Conservation (phyloP, 2,329 filamentous ascomycete species). For the Arthrinium phaeospermum region DNA sequence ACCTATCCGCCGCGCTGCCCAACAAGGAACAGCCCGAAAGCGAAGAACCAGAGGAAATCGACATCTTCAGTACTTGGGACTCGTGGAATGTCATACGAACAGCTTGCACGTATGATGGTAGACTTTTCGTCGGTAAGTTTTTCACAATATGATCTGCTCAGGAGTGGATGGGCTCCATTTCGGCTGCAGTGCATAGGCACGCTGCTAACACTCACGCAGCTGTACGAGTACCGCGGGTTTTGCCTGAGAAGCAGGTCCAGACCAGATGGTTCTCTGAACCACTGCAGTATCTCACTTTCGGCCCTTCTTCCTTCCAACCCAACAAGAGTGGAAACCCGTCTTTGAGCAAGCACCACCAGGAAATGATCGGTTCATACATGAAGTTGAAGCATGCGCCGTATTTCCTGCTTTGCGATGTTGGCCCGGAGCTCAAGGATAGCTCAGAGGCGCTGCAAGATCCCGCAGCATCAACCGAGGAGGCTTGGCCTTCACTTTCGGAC, state of each 20-base stretch:
- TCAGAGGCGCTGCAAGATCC: constrained; percentile 33
- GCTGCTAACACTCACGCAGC: constrained; percentile 43
- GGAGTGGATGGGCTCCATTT: constrained; percentile 7
- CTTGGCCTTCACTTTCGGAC: constrained; percentile 75
- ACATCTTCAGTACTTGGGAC: constrained; percentile 86
- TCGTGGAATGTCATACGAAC: constrained; percentile 89
- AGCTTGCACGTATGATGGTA: constrained; percentile 81
- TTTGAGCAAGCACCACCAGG: constrained; percentile 66
- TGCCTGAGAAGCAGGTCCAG: constrained; percentile 66
- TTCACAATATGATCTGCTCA: neutral
- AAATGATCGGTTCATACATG: constrained; percentile 67
- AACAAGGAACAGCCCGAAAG: constrained; percentile 36
- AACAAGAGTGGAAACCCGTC: constrained; percentile 68
- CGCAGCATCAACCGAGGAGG: constrained; percentile 48
- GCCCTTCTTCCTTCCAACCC: constrained; percentile 58
- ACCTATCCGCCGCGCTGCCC: constrained; percentile 48
- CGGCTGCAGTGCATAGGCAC: neutral
- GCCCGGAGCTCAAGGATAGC: constrained; percentile 48
- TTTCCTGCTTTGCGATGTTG: constrained; percentile 67
- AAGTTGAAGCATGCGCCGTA: constrained; percentile 67
- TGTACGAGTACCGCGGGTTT: constrained; percentile 60
- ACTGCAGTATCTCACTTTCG: constrained; percentile 65
- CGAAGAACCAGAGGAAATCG: constrained; percentile 53
- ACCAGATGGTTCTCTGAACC: constrained; percentile 74
- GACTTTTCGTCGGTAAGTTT: constrained; percentile 81